Percentiles rank a stretch among this genome's conserved stretches.
Conservation (phyloP, 2,329 filamentous ascomycete species). For the Leptographium procerum region DNA sequence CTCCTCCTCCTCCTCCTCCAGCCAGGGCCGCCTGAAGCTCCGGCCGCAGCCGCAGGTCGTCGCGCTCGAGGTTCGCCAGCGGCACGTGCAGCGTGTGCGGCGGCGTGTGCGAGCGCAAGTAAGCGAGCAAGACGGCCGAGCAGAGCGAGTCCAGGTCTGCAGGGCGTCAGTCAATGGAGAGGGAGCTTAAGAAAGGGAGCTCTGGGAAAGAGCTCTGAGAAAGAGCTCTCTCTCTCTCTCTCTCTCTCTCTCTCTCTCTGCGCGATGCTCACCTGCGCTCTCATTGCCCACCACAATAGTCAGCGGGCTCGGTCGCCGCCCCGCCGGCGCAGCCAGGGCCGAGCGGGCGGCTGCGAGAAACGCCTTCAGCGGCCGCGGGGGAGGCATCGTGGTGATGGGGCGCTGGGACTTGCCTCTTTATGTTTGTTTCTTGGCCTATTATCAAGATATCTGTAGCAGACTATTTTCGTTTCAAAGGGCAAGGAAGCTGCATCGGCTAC, state of each 20-base stretch:
- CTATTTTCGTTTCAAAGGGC: too few relatives aligned
- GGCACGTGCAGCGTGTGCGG: conserved; percentile 54
- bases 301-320: conserved; percentile 34
- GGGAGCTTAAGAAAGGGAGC: too few relatives aligned
- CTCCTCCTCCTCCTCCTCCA: not conserved
- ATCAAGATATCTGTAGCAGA: too few relatives aligned
- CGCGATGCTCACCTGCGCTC: conserved; percentile 48
- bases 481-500: not conserved
- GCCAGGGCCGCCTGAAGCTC: conserved; percentile 61
- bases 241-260: too few relatives aligned
- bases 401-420: too few relatives aligned
- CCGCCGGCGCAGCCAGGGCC: conserved; percentile 29
- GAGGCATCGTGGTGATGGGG: conserved; percentile 4
- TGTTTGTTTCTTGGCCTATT: not conserved
- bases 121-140: conserved; percentile 61
- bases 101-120: conserved; percentile 52
- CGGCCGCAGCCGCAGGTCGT: conserved; percentile 59
- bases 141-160: conserved; percentile 72
- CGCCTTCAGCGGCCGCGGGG: conserved; percentile 22
- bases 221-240: too few relatives aligned
- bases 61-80: conserved; percentile 56
- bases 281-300: conserved; percentile 58
- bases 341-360: conserved; percentile 41
- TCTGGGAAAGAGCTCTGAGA: too few relatives aligned
- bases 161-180: not conserved